Evolutionary conservation across 805 yeast genomes (phyloP).

Genomic region (Yamadazyma olivae): DNA sequence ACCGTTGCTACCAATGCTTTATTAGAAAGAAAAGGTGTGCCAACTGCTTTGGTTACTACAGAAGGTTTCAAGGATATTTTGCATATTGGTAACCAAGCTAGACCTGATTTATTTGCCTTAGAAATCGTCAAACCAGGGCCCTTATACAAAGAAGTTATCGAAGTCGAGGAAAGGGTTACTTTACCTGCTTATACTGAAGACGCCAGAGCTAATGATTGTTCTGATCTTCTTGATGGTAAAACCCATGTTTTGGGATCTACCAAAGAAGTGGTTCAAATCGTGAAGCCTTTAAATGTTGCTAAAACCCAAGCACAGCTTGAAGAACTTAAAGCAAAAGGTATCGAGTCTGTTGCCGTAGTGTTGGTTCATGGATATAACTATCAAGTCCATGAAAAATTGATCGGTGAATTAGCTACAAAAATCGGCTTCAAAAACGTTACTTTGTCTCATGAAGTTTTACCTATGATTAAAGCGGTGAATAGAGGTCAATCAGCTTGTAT

Average conservation of each 20-base stretch:
- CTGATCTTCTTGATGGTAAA: constrained; percentile 17
- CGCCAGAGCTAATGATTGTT: constrained; percentile 9
- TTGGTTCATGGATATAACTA: constrained; percentile 33
- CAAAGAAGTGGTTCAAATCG: constrained; percentile 18
- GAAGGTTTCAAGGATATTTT: constrained; percentile 82
- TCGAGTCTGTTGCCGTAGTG: constrained; percentile 26
- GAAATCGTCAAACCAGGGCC: constrained; percentile 65
- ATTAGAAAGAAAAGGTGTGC: constrained; percentile 84
- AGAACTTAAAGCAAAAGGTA: constrained; percentile 18
- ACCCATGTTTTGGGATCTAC: constrained; percentile 24
- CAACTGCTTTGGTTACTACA: constrained; percentile 78
- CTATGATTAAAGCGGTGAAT: constrained; percentile 36
- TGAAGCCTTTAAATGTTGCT: constrained; percentile 22
- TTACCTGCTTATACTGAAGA: constrained; percentile 69
- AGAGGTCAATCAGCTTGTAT: constrained; percentile 35
- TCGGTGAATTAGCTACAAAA: constrained; percentile 27
- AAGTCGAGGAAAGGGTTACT: constrained; percentile 85
- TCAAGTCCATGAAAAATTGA: constrained; percentile 28
- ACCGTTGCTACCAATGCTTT: constrained; percentile 93
- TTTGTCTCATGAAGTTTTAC: constrained; percentile 32
- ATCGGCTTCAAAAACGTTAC: constrained; percentile 31
- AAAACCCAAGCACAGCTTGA: constrained; percentile 17
- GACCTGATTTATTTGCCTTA: constrained; percentile 84
- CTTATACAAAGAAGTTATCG: constrained; percentile 71
- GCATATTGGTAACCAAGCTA: constrained; percentile 80